These are phyloP conservation scores for Marasmius sp. DNA, from an alignment of 1,284 basidiomycete species.

Conservation along the genomic window DNA sequence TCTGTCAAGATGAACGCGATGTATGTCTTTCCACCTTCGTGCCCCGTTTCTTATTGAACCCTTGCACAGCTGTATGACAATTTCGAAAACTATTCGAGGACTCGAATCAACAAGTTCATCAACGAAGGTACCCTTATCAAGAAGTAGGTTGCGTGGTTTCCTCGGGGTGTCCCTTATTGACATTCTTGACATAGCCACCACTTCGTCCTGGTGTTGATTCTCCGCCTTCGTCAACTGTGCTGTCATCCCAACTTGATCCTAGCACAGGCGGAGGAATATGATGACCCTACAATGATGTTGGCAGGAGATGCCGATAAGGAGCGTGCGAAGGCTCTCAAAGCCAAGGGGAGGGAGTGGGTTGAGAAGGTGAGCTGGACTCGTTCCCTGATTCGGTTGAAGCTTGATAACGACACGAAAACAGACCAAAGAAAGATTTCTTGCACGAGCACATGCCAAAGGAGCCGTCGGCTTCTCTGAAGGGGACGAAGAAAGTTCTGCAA, in stretches of 20 bases:
- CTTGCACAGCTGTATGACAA: slow-evolving; percentile 56
- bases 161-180: slow-evolving; percentile 3
- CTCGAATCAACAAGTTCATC: slow-evolving; percentile 59
- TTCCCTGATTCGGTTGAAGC: slow-evolving; percentile 11
- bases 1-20: slow-evolving; percentile 62
- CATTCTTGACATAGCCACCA: slow-evolving; percentile 38
- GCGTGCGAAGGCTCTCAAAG: slow-evolving; percentile 49
- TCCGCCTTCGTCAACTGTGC: slow-evolving; percentile 67
- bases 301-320: slow-evolving; percentile 53
- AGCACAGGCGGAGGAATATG: slow-evolving; percentile 42
- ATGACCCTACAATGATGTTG: slow-evolving; percentile 50
- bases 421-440: slow-evolving; percentile 47
- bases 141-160: slow-evolving; percentile 43
- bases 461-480: slow-evolving; percentile 38
- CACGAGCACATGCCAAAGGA: slow-evolving; percentile 42
- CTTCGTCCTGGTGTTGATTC: slow-evolving; percentile 57
- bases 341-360: slow-evolving; percentile 58
- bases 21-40: slow-evolving; percentile 30
- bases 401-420: slow-evolving; percentile 15
- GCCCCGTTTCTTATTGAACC: background rate
- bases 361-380: slow-evolving; percentile 32
- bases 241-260: slow-evolving; percentile 65
- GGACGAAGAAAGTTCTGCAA: slow-evolving; percentile 28
- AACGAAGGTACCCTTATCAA: slow-evolving; percentile 55
- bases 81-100: slow-evolving; percentile 54